phyloP scores from a whole-genome alignment of 805 yeast genomes.

The Wickerhamiella occidentalis region DNA sequence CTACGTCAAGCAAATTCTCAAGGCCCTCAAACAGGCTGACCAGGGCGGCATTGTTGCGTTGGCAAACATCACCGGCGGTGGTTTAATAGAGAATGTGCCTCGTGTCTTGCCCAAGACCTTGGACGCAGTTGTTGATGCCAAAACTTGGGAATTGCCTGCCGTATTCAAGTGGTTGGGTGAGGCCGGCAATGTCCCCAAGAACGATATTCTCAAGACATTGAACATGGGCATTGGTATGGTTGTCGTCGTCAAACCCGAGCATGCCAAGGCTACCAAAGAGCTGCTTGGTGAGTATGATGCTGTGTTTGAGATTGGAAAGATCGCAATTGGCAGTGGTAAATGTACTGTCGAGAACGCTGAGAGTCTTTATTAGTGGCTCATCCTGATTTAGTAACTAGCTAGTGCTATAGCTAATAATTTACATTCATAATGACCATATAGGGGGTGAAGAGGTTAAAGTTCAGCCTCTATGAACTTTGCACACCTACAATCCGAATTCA shows the following conservation, averaged over 20 bases:
- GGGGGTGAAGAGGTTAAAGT: no score
- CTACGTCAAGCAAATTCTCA: slow-evolving; percentile 82
- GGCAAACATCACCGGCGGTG: slow-evolving; percentile 98
- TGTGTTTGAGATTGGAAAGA: slow-evolving; percentile 56
- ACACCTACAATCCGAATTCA: slow-evolving; percentile 30
- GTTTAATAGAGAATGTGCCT: slow-evolving; percentile 90
- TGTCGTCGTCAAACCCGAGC: slow-evolving; percentile 58
- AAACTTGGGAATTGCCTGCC: slow-evolving; percentile 70
- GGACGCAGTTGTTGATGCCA: slow-evolving; percentile 70
- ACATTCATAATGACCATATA: neutral
- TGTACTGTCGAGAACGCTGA: slow-evolving; percentile 27
- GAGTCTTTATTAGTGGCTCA: slow-evolving; percentile 27
- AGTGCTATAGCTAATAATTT: neutral
- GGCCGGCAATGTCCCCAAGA: slow-evolving; percentile 78
- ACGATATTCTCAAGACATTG: slow-evolving; percentile 79
- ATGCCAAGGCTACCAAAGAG: slow-evolving; percentile 45
- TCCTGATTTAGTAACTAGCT: no score
- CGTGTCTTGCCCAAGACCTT: slow-evolving; percentile 76
- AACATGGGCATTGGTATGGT: slow-evolving; percentile 98
- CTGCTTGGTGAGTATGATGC: slow-evolving; percentile 59
- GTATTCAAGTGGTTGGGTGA: slow-evolving; percentile 91
- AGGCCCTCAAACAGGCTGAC: slow-evolving; percentile 40
- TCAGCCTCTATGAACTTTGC: no score
- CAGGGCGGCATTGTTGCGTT: slow-evolving; percentile 66
- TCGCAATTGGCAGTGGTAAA: slow-evolving; percentile 37